Evolutionary conservation across 2,329 filamentous ascomycete species (phyloP), one percentile per base, ranked within the genome.

Genomic region (Hirsutella minnesotensis): DNA sequence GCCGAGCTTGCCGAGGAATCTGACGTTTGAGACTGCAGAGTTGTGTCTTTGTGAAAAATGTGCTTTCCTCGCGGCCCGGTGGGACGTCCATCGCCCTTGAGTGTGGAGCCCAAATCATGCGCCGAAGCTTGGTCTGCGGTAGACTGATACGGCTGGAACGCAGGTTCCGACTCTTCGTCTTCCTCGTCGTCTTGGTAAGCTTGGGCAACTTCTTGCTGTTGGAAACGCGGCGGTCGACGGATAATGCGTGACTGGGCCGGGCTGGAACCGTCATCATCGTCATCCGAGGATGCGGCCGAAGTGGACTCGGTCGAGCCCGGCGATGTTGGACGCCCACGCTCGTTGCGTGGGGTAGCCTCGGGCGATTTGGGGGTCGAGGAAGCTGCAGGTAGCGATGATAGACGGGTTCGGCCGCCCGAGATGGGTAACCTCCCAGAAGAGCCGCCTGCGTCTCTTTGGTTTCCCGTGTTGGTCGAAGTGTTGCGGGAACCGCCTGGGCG

Each of bases 1-100:
- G 63, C 64, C 18, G 75, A 79, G 46, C 72, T 70, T 1, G 69
- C 65, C 3, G 80, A 81, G 1, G 81, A 84, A 51, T 83, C 77
- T 0, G 75, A 79, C 2, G 74, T 78, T 44, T 76, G 72, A 1
- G 73, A 76, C 33, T 66, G 63, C 38, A 69, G 63, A 3, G 62
- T 55, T 7, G 57, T 55, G 3, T 62, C 60, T 35, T 61, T 65
- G 38, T 56, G 59, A 1, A 55, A 40, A 15, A 40, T 45, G 42
- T 47, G 54, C 3, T 52, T 51, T 18, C 57, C 53, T 34, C 63
- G 63, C 41, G 51, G 57, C 7, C 48, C 36, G 1, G 54, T 56
- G 15, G 61, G 57, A 19, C 60, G 61, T 9, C 59, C 56, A 39
- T 73, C 66, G 16, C 66, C 73, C 31, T 66, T 65, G 21, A 78